Base-by-base conservation (phyloP, 108 stramenopile genomes). In the Conticribra weissflogii region DNA sequence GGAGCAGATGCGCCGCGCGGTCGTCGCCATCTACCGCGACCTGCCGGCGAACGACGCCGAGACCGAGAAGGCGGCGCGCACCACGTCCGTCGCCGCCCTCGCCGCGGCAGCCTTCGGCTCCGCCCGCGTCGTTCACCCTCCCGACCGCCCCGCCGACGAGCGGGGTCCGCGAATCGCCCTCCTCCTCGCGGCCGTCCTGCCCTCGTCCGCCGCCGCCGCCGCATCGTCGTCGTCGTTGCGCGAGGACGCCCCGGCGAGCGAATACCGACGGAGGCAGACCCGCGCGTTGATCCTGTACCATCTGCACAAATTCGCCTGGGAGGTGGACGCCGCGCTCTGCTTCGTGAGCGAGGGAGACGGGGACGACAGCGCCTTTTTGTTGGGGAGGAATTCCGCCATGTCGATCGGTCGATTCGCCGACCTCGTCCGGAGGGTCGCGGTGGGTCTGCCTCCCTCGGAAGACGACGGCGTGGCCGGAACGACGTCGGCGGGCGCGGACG, bases 221-320 rank as follows among this genome's bases (percentile, higher is more conserved):
- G 27, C 72, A 59, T 34, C 72, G 15, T 58, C 71, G 0, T 54
- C 46, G 4, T 30, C 57, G 16, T 19, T 34, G 22, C 23, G 33
- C 18, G 9, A 45, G 41, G 36, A 32, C 18, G 33, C 59, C 2
- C 52, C 72, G 44, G 73, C 59, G 16, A 72, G 76, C 8, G 82
- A 77, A 18, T 89, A 88, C 57, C 68, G 63, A 60, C 60, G 73
- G 21, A 78, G 86, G 17, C 90, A 88, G 51, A 82, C 84, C 17
- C 60, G 68, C 23, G 64, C 77, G 4, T 81, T 92, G 63, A 63
- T 92, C 15, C 50, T 79, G 51, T 95, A 95, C 67, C 94, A 95
- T 79, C 81, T 95, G 69, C 86, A 88, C 22, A 83, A 82, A 36
- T 95, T 80, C 76, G 84, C 86, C 2, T 66, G 74, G 18, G 79